phyloP scores from a whole-genome alignment of 106 monocot species.

The Dendrobium huoshanense region DNA sequence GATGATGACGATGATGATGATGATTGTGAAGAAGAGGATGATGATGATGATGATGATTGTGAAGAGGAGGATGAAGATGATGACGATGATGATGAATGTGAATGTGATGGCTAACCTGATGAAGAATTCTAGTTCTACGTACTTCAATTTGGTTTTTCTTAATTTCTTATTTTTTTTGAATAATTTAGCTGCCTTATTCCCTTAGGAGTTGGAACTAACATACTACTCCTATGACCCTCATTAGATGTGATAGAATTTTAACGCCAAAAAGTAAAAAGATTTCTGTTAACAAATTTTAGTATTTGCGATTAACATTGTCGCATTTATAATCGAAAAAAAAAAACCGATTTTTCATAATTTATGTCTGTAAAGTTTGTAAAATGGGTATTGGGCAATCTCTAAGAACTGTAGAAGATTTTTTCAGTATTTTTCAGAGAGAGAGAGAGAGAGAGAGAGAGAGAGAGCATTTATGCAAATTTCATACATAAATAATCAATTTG shows the following conservation, averaged over 20 bases:
- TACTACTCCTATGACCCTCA: neutral
- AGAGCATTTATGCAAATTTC: too few relatives aligned
- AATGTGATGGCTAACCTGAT: neutral
- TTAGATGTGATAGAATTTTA: too few relatives aligned
- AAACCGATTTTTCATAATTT: neutral
- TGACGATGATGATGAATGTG: conserved; percentile 7
- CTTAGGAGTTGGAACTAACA: neutral
- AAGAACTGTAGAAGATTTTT: too few relatives aligned
- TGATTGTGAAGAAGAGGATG: neutral
- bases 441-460: too few relatives aligned
- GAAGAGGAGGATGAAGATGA: neutral
- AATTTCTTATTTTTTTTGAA: neutral
- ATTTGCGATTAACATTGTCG: neutral
- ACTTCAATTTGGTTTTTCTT: neutral
- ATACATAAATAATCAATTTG: too few relatives aligned
- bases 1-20: neutral
- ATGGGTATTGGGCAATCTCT: too few relatives aligned
- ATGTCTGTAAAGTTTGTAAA: too few relatives aligned
- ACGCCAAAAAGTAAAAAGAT: too few relatives aligned
- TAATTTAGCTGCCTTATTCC: neutral
- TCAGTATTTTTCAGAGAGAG: too few relatives aligned
- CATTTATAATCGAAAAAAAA: neutral
- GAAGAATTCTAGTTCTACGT: neutral
- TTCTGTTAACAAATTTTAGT: neutral
- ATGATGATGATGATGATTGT: neutral